Evolutionary conservation across 257 asterid species (phyloP), one percentile per base, ranked within the genome.

Genomic region (Avicennia marina): DNA sequence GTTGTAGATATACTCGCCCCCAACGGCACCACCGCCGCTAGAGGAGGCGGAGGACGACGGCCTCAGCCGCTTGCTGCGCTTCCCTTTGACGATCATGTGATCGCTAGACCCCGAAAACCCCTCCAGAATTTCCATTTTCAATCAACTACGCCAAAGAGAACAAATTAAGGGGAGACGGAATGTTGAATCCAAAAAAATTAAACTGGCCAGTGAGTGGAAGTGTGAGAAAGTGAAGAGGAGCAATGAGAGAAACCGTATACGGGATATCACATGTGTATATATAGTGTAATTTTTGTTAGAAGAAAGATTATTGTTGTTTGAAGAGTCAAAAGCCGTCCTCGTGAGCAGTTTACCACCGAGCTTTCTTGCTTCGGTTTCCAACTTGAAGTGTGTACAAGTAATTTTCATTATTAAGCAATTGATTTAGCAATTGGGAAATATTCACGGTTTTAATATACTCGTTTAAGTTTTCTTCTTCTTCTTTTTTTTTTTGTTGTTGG

Each of bases 31-130:
- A 21, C 62, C 75, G 52, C 77, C 82, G 60, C 66, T 79, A 0
- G 87, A 75, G 33, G 90, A 77, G 63, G 86, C 45, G 62, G 94
- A 85, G 36, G 81, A 76, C 17, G 79, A 38, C 10, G 78, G 75
- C 60, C 94, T 46, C 6, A 54, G 78, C 17, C 86, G 87, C 73
- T 82, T 85, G 32, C 75, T 72, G 6, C 94, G 88, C 63, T 77
- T 89, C 52, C 86, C 72, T 70, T 83, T 89, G 10, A 73, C 62
- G 74, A 81, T 59, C 48, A 67, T 32, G 7, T 63, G 88, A 53
- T 82, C 90, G 40, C 13, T 64, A 9, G 74, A 73, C 17, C 60
- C 74, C 0, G 83, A 62, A 7, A 84, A 69, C 25, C 78, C 84
- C 12, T 81, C 91, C 65, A 64, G 16, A 31, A 53, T 60, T 45